Percentiles rank a stretch among this genome's conserved stretches.
Evolutionary conservation across 176 grass and related monocot genomes (phyloP).

Genomic region (Musa acuminata): DNA sequence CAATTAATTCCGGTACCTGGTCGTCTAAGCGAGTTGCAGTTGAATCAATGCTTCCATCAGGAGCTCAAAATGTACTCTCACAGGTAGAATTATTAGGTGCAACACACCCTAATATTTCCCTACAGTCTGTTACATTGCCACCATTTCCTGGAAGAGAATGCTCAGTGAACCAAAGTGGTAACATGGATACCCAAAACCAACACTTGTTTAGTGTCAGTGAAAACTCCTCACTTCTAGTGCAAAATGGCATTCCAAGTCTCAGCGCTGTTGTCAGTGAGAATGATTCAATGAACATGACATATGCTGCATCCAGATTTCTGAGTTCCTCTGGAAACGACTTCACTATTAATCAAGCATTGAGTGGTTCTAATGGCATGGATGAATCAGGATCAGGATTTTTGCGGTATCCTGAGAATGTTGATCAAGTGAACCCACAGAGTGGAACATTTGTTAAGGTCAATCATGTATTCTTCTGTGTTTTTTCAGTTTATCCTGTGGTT

Average conservation of each 20-base stretch:
- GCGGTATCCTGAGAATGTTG: slow-evolving; percentile 43
- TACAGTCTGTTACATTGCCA: slow-evolving; percentile 33
- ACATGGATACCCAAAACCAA: slow-evolving; percentile 51
- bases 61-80: slow-evolving; percentile 27
- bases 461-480: background rate
- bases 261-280: slow-evolving; percentile 33
- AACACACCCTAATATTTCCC: slow-evolving; percentile 31
- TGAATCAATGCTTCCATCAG: slow-evolving; percentile 55
- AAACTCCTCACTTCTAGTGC: slow-evolving; percentile 59
- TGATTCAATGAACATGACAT: slow-evolving; percentile 50
- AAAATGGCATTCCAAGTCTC: slow-evolving; percentile 47
- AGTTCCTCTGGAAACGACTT: slow-evolving; percentile 73
- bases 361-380: slow-evolving; percentile 52
- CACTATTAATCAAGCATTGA: slow-evolving; percentile 46
- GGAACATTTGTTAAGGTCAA: slow-evolving; percentile 84
- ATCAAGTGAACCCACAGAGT: slow-evolving; percentile 46
- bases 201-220: slow-evolving; percentile 54
- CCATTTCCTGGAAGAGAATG: slow-evolving; percentile 70
- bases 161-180: slow-evolving; percentile 51
- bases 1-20: slow-evolving; percentile 51
- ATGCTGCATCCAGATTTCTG: slow-evolving; percentile 73
- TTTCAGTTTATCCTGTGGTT: background rate
- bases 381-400: slow-evolving; percentile 68
- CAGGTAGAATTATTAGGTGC: slow-evolving; percentile 55
- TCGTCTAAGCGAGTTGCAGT: slow-evolving; percentile 67